These are phyloP conservation scores for Fonsecaea monophora DNA, from an alignment of 2,329 filamentous ascomycete species.

Conservation along the genomic window DNA sequence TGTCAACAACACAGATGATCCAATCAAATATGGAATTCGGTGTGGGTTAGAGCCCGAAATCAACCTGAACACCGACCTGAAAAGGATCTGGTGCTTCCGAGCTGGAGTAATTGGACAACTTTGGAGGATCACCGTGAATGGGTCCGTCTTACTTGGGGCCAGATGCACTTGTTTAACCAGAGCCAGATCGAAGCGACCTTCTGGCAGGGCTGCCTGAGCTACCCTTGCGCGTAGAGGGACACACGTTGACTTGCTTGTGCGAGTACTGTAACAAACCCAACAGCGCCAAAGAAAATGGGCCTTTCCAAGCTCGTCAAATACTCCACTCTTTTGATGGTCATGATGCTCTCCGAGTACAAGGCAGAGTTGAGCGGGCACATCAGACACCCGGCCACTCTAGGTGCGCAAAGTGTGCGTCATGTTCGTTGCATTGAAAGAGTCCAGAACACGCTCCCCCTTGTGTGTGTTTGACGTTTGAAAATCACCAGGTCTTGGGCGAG, in stretches of 20 bases:
- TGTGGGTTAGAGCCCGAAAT: not conserved
- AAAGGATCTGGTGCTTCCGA: not conserved
- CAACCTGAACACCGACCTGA: not conserved
- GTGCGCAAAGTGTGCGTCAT: not conserved
- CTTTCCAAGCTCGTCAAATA: not conserved
- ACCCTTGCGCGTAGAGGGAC: not conserved
- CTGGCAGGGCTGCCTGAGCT: not conserved
- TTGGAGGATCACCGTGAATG: not conserved
- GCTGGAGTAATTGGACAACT: not conserved
- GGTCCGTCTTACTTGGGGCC: not conserved
- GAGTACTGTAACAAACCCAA: not conserved
- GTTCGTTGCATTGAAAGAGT: not conserved
- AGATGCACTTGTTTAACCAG: conserved; percentile 1
- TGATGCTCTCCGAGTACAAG: not conserved
- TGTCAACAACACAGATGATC: not conserved
- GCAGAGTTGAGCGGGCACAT: not conserved
- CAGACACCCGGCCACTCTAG: not conserved
- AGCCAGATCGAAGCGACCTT: not conserved
- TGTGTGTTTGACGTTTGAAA: not conserved
- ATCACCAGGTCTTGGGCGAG: not conserved
- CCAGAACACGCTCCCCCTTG: not conserved
- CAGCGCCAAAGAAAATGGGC: not conserved
- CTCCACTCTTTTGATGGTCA: not conserved
- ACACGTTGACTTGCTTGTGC: not conserved
- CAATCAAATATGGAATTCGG: not conserved